Percentiles rank a stretch among this genome's conserved stretches.
Conservation (phyloP, 1,284 basidiomycete genomes). For the Omphalotus olearius region DNA sequence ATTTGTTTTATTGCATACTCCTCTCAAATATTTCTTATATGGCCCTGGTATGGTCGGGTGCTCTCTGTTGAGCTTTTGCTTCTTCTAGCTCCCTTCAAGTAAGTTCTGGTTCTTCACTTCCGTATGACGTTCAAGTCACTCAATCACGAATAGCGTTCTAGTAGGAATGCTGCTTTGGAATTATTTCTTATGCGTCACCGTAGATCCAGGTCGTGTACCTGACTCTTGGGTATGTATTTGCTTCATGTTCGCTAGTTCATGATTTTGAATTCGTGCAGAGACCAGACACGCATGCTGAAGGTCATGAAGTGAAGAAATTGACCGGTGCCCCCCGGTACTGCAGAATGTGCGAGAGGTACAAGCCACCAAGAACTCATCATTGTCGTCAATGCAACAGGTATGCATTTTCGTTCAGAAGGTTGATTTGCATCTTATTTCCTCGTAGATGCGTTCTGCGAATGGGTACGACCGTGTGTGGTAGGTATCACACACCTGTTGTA, state of each 20-base stretch:
- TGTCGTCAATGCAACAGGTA: constrained; percentile 83
- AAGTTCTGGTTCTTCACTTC: constrained; percentile 36
- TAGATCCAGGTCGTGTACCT: constrained; percentile 85
- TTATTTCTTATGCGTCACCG: constrained; percentile 77
- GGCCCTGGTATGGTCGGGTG: constrained; percentile 83
- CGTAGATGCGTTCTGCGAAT: constrained; percentile 76
- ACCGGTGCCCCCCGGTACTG: constrained; percentile 81
- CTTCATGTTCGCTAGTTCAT: constrained; percentile 1
- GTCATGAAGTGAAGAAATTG: constrained; percentile 83
- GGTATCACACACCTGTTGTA: not conserved
- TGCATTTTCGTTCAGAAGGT: constrained; percentile 15
- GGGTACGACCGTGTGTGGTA: constrained; percentile 42
- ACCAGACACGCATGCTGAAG: constrained; percentile 70
- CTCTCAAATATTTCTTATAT: constrained; percentile 85
- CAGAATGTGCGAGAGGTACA: constrained; percentile 70
- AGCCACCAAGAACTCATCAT: constrained; percentile 82
- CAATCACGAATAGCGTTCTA: constrained; percentile 47
- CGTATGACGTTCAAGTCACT: constrained; percentile 7
- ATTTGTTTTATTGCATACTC: constrained; percentile 89
- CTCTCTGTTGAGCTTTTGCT: constrained; percentile 68
- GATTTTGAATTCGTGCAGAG: constrained; percentile 39
- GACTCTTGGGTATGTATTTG: constrained; percentile 63
- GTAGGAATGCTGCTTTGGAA: constrained; percentile 82
- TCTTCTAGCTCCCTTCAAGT: constrained; percentile 89
- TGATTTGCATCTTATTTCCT: not conserved